Evolutionary conservation across 2,329 filamentous ascomycete species (phyloP), one percentile per base, ranked within the genome.

Genomic region (Ilyonectria destructans): DNA sequence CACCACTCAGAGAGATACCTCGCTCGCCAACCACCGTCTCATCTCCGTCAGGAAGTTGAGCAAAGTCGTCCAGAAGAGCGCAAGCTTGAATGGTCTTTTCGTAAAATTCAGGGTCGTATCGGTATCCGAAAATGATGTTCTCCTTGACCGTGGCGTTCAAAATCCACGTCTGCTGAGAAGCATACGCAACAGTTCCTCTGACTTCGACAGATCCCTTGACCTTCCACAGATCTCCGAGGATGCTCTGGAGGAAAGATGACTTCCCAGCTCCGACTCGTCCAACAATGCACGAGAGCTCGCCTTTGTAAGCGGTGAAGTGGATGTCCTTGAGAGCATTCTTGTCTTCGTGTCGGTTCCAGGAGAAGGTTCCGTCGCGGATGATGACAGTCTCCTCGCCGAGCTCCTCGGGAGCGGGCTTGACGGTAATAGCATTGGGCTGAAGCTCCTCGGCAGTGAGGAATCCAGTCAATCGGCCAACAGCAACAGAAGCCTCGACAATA

Each of bases 131-230:
- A 5, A 98, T 87, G 74, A 99, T 97, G 78, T 99, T 99, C 78
- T 99, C 96, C 75, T 95, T 94, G 64, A 99, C 95, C 33, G 93
- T 97, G 9, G 96, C 96, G 78, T 99, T 99, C 91, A 98, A 96
- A 59, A 99, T 93, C 96, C 97, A 99, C 21, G 95, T 86, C 76
- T 93, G 91, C 80, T 99, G 97, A 17, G 95, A 93, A 66, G 97
- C 96, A 79, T 98, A 99, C 1, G 96, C 96, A 46, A 94, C 89
- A 31, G 88, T 90, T 54, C 96, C 97, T 74, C 93, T 91, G 10
- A 99, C 87, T 62, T 93, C 87, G 4, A 98, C 96, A 69, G 93
- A 88, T 55, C 96, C 96, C 68, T 93, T 90, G 57, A 92, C 87
- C 80, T 98, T 98, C 91, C 92, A 98, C 4, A 99, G 81, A 80